These are phyloP conservation scores for Penicillium sp. DNA, from an alignment of 2,329 filamentous ascomycete genomes.

Conservation along the genomic window DNA sequence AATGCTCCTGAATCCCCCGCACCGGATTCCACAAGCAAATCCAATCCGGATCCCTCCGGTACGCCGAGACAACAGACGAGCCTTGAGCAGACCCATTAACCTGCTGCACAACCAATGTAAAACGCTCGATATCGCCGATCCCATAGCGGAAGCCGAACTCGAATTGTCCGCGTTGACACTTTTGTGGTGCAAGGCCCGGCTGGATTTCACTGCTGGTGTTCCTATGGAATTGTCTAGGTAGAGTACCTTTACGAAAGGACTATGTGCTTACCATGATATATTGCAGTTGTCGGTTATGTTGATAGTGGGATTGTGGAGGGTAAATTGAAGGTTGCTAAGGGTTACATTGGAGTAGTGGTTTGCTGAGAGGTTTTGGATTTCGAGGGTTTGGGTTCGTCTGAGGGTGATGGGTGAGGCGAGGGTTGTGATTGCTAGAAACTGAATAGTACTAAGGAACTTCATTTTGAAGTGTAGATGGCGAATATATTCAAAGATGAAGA, in stretches of 20 bases:
- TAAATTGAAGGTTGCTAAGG: background rate
- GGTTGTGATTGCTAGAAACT: background rate
- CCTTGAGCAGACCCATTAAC: background rate
- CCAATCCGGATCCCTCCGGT: constrained; percentile 4
- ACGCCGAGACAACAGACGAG: constrained; percentile 5
- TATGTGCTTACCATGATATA: constrained; percentile 1
- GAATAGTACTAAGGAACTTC: background rate
- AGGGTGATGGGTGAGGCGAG: background rate
- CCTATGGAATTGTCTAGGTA: background rate
- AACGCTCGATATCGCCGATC: constrained; percentile 11
- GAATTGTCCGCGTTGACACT: constrained; percentile 4
- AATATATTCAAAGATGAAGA: background rate
- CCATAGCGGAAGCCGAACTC: constrained; percentile 17
- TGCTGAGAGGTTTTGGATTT: background rate
- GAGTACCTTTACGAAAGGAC: no score
- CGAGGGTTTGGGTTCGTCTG: background rate
- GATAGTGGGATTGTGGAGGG: background rate
- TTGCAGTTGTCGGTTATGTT: constrained; percentile 1
- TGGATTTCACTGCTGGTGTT: constrained; percentile 5
- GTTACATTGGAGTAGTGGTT: constrained; percentile 1
- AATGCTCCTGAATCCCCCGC: constrained; percentile 1
- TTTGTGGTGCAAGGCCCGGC: constrained; percentile 7
- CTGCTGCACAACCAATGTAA: constrained; percentile 6
- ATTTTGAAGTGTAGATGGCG: background rate
- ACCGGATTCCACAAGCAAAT: constrained; percentile 1